A percentile compares a stretch with the other conserved stretches of the same genome.
Evolutionary conservation across 495 filamentous ascomycete genomes (phyloP).

Genomic region (Bacidia gigantensis): DNA sequence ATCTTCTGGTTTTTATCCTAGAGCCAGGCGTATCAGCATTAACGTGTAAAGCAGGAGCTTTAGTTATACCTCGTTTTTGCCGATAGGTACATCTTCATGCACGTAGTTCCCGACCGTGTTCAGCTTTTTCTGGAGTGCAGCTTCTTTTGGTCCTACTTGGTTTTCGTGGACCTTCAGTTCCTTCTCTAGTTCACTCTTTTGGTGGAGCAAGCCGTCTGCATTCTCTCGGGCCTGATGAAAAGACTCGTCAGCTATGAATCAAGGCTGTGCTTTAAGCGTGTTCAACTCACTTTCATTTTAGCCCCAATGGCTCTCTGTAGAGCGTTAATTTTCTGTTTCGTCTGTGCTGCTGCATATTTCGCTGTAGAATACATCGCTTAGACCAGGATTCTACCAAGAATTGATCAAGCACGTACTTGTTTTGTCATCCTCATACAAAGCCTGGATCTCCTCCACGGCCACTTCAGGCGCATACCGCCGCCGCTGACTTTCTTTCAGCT

Average conservation of each 20-base stretch:
- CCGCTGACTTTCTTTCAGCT: slow-evolving; percentile 79
- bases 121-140: slow-evolving; percentile 57
- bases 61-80: slow-evolving; percentile 58
- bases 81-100: slow-evolving; percentile 81
- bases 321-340: slow-evolving; percentile 70
- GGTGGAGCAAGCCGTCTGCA: slow-evolving; percentile 53
- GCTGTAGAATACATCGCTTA: slow-evolving; percentile 30
- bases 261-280: too few species aligned
- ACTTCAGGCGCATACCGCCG: slow-evolving; percentile 65
- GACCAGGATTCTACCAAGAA: too few species aligned
- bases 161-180: slow-evolving; percentile 67
- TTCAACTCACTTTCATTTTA: slow-evolving; percentile 67
- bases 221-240: slow-evolving; percentile 62
- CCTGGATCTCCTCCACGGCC: slow-evolving; percentile 80
- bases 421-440: slow-evolving; percentile 74
- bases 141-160: slow-evolving; percentile 58
- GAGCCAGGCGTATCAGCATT: not conserved
- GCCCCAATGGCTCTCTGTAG: slow-evolving; percentile 78
- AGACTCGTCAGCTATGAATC: not conserved
- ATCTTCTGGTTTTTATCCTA: slow-evolving; percentile 69
- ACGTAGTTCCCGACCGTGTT: slow-evolving; percentile 87
- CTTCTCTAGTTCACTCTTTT: slow-evolving; percentile 64
- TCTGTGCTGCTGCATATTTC: slow-evolving; percentile 65
- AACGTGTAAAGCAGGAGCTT: not conserved
- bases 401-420: slow-evolving; percentile 42